Evolutionary conservation across 2,329 filamentous ascomycete genomes (phyloP).

Genomic region (Aspergillus uvarum): DNA sequence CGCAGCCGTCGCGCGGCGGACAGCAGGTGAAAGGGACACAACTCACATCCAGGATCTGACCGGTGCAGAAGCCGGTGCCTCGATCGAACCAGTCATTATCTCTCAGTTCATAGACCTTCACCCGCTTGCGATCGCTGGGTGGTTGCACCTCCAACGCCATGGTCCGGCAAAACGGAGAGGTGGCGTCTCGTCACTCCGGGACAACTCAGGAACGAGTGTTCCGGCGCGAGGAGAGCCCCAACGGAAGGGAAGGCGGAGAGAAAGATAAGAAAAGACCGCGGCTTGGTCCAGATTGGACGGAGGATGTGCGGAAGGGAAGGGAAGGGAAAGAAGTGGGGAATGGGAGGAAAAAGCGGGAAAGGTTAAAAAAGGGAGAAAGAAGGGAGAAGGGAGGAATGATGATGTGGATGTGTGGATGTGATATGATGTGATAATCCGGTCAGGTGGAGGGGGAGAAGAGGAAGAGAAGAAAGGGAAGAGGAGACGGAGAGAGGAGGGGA

Average conservation of each 20-base stretch:
- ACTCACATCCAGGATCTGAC: conserved; percentile 70
- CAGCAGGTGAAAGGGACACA: neutral
- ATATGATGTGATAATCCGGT: no score
- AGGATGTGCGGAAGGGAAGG: conserved; percentile 6
- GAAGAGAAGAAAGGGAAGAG: conserved; percentile 23
- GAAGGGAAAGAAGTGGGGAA: conserved; percentile 17
- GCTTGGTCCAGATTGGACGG: conserved; percentile 15
- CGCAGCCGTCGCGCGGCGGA: conserved; percentile 13
- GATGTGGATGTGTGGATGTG: neutral
- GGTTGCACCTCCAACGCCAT: conserved; percentile 51
- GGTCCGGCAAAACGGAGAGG: conserved; percentile 34
- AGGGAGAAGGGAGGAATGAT: neutral
- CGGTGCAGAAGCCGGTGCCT: conserved; percentile 92
- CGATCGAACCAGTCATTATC: conserved; percentile 99
- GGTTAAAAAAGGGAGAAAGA: conserved; percentile 17
- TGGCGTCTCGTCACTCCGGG: conserved; percentile 41
- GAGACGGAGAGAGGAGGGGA: conserved; percentile 20
- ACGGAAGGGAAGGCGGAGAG: conserved; percentile 11
- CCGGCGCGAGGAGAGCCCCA: conserved; percentile 34
- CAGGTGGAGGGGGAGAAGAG: neutral
- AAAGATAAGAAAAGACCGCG: conserved; percentile 15
- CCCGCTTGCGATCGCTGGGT: conserved; percentile 60
- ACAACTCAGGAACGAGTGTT: conserved; percentile 36
- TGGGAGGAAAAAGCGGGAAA: conserved; percentile 17
- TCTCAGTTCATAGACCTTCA: conserved; percentile 98